Conservation (phyloP, 129 eudicot genomes). For the Heracleum sosnowskyi region DNA sequence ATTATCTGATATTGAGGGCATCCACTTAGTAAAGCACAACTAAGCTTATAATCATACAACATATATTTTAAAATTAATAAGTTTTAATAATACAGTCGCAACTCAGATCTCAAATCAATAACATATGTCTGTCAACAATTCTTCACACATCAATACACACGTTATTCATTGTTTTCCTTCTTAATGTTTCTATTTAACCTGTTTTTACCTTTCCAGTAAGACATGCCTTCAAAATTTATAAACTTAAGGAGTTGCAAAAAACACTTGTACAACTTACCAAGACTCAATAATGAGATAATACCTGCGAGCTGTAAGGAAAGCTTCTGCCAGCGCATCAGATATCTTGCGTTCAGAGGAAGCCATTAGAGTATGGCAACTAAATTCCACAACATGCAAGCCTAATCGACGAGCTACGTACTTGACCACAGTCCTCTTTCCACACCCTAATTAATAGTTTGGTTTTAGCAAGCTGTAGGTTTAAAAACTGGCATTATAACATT, state of each 20-base stretch:
- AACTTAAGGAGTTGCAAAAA: neutral
- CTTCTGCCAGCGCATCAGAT: slow-evolving; percentile 61
- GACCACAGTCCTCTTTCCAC: slow-evolving; percentile 87
- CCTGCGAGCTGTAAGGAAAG: slow-evolving; percentile 81
- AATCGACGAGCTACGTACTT: slow-evolving; percentile 68
- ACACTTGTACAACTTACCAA: neutral
- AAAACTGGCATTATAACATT: neutral
- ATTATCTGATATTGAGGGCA: slow-evolving; percentile 13
- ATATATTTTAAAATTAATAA: neutral
- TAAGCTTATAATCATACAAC: neutral
- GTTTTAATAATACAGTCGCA: neutral
- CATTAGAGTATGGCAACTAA: slow-evolving; percentile 61
- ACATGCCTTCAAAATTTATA: neutral
- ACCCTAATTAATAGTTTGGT: slow-evolving; percentile 37
- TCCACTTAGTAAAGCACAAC: slow-evolving; percentile 1
- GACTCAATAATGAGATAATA: slow-evolving; percentile 18
- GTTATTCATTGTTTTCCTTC: neutral
- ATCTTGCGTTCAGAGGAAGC: slow-evolving; percentile 74
- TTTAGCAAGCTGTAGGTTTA: slow-evolving; percentile 9
- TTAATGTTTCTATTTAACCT: neutral
- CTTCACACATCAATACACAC: neutral
- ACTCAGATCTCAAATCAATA: neutral
- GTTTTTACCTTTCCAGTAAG: neutral
- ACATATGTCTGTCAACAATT: neutral
- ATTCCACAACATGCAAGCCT: slow-evolving; percentile 92